These are phyloP conservation scores for Porpolomopsis calyptriformis DNA, from an alignment of 768 basidiomycete genomes.

Conservation along the genomic window DNA sequence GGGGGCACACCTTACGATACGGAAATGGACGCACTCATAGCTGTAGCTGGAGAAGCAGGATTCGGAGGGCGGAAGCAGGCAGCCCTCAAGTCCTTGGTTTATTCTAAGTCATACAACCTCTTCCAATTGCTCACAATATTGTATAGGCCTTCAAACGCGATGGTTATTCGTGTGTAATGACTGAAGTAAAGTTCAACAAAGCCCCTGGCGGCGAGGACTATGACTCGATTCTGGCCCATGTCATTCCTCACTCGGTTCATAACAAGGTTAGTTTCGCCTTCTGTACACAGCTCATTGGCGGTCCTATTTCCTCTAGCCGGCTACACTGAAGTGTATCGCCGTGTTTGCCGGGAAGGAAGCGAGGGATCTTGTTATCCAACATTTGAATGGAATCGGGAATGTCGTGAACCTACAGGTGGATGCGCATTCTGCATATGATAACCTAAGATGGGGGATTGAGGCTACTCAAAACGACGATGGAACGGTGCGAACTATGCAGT, in stretches of 20 bases:
- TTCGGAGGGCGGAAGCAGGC: conserved; percentile 2
- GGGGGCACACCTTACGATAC: neutral
- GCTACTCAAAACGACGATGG: neutral
- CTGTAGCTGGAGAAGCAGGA: neutral
- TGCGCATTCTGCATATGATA: neutral
- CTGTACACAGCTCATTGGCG: neutral
- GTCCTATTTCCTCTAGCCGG: neutral
- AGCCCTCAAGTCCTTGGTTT: conserved; percentile 1
- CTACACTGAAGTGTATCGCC: conserved; percentile 1
- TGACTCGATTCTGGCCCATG: neutral
- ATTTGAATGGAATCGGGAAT: conserved; percentile 1
- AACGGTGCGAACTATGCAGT: neutral
- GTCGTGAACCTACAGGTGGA: neutral
- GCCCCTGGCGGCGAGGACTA: neutral
- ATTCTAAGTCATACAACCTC: neutral
- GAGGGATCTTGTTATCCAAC: neutral
- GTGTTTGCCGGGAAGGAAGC: conserved; percentile 2
- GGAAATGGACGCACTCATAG: conserved; percentile 1
- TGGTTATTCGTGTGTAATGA: neutral
- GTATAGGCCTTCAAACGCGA: conserved; percentile 1
- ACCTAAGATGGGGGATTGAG: conserved; percentile 5
- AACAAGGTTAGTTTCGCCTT: neutral
- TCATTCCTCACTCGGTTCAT: conserved; percentile 3
- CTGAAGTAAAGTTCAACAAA: neutral
- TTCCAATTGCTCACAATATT: neutral